Base-by-base conservation (phyloP, 2,329 filamentous ascomycete genomes). In the Aureobasidium lini region DNA sequence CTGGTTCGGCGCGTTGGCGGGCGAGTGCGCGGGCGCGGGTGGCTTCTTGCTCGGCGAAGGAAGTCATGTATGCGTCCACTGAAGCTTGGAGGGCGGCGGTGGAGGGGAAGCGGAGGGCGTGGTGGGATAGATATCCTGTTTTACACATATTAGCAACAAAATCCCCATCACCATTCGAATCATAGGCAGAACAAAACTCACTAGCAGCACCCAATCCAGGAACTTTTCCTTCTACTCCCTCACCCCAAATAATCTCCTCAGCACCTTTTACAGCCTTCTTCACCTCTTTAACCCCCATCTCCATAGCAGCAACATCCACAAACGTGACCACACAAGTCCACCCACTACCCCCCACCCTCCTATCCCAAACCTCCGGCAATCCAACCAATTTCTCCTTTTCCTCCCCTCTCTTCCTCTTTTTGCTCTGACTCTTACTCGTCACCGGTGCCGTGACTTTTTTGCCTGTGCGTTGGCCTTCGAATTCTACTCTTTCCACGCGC, bases 11-110 rank as follows among this genome's bases (percentile, higher is more conserved):
- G 62, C 89, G 84, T 62, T 87, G 77, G 59, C 82, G 70, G 75
- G 87, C 69, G 78, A 80, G 75, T 77, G 85, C 64, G 69, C 81
- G 66, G 78, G 86, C 73, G 79, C 86, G 74, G 72, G 84, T 79
- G 82, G 88, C 75, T 79, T 89, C 76, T 69, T 82, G 76, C 80
- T 88, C 72, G 29, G 74, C 72, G 76, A 91, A 97, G n/a, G 85
- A 79, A 23, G 83, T 81, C 81, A 97, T 95, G 77, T 91, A 97
- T 37, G 86, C 84, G 69, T 96, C 91, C 28, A 96, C 87, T 4
- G 84, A 82, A 40, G 79, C 76, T 68, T 95, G 85, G n/a, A 95
- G 79, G 18, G 79, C 75, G 11, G 77, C 74, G 43, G 82, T 83
- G 60, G 86, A 78, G 0, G 92, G 90, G 68, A 89, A 94, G 8